A percentile compares a stretch with the other conserved stretches of the same genome.
Evolutionary conservation across 2,329 filamentous ascomycete genomes (phyloP).

Genomic region (Xylaria sp.): DNA sequence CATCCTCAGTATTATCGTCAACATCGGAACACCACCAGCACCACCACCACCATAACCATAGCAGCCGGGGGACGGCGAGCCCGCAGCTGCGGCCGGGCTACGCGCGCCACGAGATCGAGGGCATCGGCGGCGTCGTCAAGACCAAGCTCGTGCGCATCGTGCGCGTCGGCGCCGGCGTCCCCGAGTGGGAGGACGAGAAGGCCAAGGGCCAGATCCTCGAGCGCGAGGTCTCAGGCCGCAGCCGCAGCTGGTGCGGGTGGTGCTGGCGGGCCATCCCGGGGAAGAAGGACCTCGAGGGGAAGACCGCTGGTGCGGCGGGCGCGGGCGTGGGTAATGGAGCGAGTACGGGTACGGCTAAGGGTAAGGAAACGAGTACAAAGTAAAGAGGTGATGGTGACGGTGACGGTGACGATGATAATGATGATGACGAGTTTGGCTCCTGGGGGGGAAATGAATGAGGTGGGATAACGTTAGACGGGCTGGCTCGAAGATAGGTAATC

Average conservation of each 20-base stretch:
- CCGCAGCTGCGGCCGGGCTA: conserved; percentile 71
- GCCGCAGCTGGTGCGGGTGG: conserved; percentile 91
- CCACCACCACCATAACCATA: too few species aligned
- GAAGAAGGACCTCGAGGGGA: conserved; percentile 44
- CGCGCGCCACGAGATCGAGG: conserved; percentile 84
- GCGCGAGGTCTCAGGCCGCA: conserved; percentile 68
- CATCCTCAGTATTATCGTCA: conserved; percentile 16
- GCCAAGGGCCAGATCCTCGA: conserved; percentile 66
- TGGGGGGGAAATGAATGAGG: too few species aligned
- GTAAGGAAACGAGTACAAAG: too few species aligned
- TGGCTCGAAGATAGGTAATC: too few species aligned
- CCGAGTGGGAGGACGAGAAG: conserved; percentile 81
- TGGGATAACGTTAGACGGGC: too few species aligned
- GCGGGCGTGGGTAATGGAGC: too few species aligned
- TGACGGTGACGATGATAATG: too few species aligned
- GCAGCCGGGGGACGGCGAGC: conserved; percentile 46
- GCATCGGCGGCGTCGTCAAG: conserved; percentile 86
- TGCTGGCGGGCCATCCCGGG: conserved; percentile 76
- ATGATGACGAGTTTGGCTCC: too few species aligned
- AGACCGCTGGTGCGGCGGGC: too few species aligned
- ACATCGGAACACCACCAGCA: conserved; percentile 18
- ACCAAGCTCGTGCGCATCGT: conserved; percentile 84
- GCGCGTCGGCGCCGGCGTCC: conserved; percentile 79
- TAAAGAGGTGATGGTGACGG: too few species aligned
- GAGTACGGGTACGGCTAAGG: too few species aligned